Base-by-base conservation (phyloP, 2,329 filamentous ascomycete species). In the Endocalyx cinctus region DNA sequence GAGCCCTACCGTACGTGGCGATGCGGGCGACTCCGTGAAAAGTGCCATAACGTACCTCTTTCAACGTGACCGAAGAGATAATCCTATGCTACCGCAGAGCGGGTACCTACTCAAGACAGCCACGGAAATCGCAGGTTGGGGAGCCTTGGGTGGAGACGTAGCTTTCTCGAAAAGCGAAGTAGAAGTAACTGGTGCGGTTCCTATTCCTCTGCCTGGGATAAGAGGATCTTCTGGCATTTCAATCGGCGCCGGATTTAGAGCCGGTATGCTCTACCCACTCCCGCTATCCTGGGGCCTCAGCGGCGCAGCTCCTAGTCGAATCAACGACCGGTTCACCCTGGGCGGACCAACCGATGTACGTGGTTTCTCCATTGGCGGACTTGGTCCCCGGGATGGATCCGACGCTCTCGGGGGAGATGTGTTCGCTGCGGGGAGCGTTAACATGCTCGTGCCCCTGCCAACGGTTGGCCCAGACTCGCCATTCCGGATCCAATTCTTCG, bases 241-340 rank as follows among this genome's bases (percentile, higher is more conserved):
- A 10, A 71, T 98, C 35, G 90, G 86, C 4, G 85, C 79, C 12
- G 86, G 89, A 11, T 66, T 97, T 35, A 77, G 90, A 32, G 77
- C 84, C 14, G 92, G 92, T 22, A 57, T 95, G 30, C 70, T 98
- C 7, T 94, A 84, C 55, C 92, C 92, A 2, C 68, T 98, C 12
- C 74, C 85, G 2, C 64, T 84, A 6, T 78, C 78, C 6, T 76
- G 71, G 47, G 59, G 64, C 12, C 49, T 70, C 33, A 51, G 61
- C 13, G 66, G 67, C 30, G 73, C 82, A 1, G 69, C 74, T 16
- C 77, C 82, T 5, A 94, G 86, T 46, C 79, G 87, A 18, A 75
- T 97, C 52, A 96, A 94, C 56, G 92, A 98, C 59, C 87, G 92
- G 27, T 98, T 98, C 67, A 80, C 88, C 52, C 84, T 98, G 19